Base-by-base conservation (phyloP, 768 basidiomycete species). In the Psilocybe subaeruginosa region DNA sequence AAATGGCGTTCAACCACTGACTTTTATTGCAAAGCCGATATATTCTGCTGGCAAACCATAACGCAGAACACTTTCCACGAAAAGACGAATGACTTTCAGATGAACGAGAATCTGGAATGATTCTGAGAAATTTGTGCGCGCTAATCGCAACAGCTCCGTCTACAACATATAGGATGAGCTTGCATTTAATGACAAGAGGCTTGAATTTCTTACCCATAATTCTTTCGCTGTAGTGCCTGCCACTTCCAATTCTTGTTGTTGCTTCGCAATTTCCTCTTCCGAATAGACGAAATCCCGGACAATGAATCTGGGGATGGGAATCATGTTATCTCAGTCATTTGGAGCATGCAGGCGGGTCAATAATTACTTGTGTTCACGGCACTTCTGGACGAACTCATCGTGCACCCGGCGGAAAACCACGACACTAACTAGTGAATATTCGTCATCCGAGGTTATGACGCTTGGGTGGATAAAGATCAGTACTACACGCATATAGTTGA, bases 121-220 rank as follows among this genome's bases (percentile, higher is more conserved):
- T 78, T 99, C 97, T 0, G 95, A 96, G 74, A 99, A 99, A 76
- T 97, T 98, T 55, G 93, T 97, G 57, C 97, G 84, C 39, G 96
- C 89, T 39, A 99, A 74, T 67, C 92, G 86, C 27, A 99, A 80
- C 0, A 99, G 84, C 66, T 99, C 97, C 29, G 94, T 92, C 96
- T 99, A 67, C 45, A 19, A n/a, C 14, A 19, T 19, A 45, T 33
- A 59, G 23, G 23, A 41, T 64, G 17, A 64, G 58, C 14, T 16
- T 19, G 37, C 16, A 39, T 30, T 27, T 2, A 14, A 27, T 19
- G 8, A 16, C 47, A 29, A 30, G 30, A 39, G 47, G 30, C 9
- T 4, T 43, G 4, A 14, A n/a, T 41, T 23, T 74, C 88, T 66
- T 70, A 97, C 96, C 97, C 97, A 99, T 52, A 97, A 88, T 70